Evolutionary conservation across 2,329 filamentous ascomycete genomes (phyloP).

Genomic region (Calonectria henricotiae): DNA sequence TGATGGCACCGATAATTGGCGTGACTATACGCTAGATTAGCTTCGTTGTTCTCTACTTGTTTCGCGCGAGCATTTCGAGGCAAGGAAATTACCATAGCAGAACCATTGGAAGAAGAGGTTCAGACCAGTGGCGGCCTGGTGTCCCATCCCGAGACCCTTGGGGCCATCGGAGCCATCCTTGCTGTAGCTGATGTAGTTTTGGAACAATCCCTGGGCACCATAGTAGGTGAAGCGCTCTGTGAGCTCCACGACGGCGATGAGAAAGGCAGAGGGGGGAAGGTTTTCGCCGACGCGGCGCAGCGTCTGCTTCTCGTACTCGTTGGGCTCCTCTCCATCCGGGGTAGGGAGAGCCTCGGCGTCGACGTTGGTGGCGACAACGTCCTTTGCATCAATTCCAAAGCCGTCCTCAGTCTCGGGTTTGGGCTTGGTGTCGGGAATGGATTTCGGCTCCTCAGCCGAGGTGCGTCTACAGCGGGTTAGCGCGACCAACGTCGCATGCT

Average conservation of each 20-base stretch:
- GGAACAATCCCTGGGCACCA: constrained; percentile 66
- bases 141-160: constrained; percentile 70
- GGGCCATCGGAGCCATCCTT: constrained; percentile 58
- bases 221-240: constrained; percentile 74
- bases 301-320: constrained; percentile 65
- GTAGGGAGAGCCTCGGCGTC: constrained; percentile 54
- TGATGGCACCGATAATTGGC: constrained; percentile 68
- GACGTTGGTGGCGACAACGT: constrained; percentile 29
- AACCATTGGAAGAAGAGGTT: constrained; percentile 72
- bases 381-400: constrained; percentile 50
- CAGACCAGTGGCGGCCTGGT: constrained; percentile 70
- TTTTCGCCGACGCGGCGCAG: constrained; percentile 71
- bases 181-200: constrained; percentile 68
- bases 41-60: not conserved
- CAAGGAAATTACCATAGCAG: constrained; percentile 57
- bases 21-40: constrained; percentile 51
- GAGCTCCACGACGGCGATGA: constrained; percentile 72
- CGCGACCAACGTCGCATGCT: constrained; percentile 29
- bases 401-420: constrained; percentile 32
- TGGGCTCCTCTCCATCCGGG: constrained; percentile 69
- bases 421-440: constrained; percentile 47
- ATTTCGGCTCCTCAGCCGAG: constrained; percentile 50
- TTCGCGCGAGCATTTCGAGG: not conserved
- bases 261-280: constrained; percentile 70
- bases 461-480: constrained; percentile 49